A percentile compares a stretch with the other conserved stretches of the same genome.
Conservation (phyloP, 192 early-diverging fungal genomes). For the Lunasporangiospora selenospora region DNA sequence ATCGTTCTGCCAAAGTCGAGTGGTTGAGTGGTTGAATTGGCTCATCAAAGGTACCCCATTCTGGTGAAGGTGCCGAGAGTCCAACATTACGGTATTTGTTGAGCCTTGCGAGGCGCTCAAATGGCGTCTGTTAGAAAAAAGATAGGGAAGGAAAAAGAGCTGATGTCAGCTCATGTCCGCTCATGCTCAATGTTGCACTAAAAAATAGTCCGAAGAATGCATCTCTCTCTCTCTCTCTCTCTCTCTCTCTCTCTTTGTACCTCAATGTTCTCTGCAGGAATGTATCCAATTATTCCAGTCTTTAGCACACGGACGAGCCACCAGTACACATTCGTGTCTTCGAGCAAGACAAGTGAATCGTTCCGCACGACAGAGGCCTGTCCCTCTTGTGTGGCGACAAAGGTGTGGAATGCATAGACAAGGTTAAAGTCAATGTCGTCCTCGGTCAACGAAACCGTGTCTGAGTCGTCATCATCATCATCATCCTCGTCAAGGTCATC, state of each 20-base stretch:
- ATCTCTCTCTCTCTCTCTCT: no score
- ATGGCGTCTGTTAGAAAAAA: slow-evolving; percentile 63
- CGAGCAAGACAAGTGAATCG: slow-evolving; percentile 79
- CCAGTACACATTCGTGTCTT: slow-evolving; percentile 90
- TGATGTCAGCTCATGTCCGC: no score
- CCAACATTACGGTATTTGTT: slow-evolving; percentile 80
- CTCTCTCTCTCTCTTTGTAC: no score
- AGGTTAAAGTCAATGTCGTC: slow-evolving; percentile 75
- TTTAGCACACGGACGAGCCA: slow-evolving; percentile 74
- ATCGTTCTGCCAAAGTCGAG: slow-evolving; percentile 3
- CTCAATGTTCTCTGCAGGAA: slow-evolving; percentile 90
- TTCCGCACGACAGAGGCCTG: slow-evolving; percentile 83
- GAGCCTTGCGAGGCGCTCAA: slow-evolving; percentile 77
- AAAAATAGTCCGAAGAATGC: no score
- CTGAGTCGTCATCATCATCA: slow-evolving; percentile 45
- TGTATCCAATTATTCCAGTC: slow-evolving; percentile 82
- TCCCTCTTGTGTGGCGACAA: slow-evolving; percentile 84
- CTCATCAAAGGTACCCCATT: slow-evolving; percentile 45
- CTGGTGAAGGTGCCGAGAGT: slow-evolving; percentile 26
- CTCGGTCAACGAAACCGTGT: slow-evolving; percentile 55
- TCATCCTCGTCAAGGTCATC: slow-evolving; percentile 47
- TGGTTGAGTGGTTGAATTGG: slow-evolving; percentile 25
- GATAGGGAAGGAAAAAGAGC: not conserved
- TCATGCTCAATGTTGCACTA: no score
- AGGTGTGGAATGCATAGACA: slow-evolving; percentile 88